Base-by-base conservation (phyloP, 495 filamentous ascomycete genomes). In the Penicillium subrubescens region DNA sequence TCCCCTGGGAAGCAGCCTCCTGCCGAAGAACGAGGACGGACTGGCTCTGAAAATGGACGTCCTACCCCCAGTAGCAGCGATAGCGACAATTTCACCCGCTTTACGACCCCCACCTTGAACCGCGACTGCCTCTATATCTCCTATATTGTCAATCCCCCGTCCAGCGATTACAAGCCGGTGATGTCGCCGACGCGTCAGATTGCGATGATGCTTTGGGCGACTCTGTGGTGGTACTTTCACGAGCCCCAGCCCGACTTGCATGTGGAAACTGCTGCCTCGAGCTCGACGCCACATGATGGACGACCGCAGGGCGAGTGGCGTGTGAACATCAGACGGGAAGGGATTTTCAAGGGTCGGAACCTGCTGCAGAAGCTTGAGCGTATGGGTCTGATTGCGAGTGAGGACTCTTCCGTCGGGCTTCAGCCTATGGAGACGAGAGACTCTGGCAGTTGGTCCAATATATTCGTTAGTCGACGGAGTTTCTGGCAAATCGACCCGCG, bases 181-280 rank as follows among this genome's bases (percentile, higher is more conserved):
- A 86, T 77, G 29, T 96, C 92, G 52, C 92, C 91, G 0, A 93
- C 92, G 0, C 81, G 93, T 35, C 91, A 93, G 76, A 89, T 96
- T 61, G 94, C 94, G 61, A 91, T 96, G 91, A 94, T 97, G 92
- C 85, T 98, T 8, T 99, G 94, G 93, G 87, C 92, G 31, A 93
- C 92, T 1, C 78, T 98, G 35, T 96, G 90, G 76, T 98, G 96
- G 96, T 99, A 98, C 78, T 99, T 98, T 73, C 93, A 97, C 63
- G 78, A 84, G 68, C 74, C 77, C 0, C 71, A 80, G 46, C 83
- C 83, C 1, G 78, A 84, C 44, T 70, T 76, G 14, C 84, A 82
- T 44, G 59, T 94, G 25, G 81, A 79, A 14, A 91, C 84, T 11
- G 81, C 84, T n/a, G 82, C 84, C 3, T 90, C 87, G 17, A 83